Percentiles rank a stretch among this genome's conserved stretches.
Conservation (phyloP, 192 early-diverging fungal genomes). For the Podochytrium sp. region DNA sequence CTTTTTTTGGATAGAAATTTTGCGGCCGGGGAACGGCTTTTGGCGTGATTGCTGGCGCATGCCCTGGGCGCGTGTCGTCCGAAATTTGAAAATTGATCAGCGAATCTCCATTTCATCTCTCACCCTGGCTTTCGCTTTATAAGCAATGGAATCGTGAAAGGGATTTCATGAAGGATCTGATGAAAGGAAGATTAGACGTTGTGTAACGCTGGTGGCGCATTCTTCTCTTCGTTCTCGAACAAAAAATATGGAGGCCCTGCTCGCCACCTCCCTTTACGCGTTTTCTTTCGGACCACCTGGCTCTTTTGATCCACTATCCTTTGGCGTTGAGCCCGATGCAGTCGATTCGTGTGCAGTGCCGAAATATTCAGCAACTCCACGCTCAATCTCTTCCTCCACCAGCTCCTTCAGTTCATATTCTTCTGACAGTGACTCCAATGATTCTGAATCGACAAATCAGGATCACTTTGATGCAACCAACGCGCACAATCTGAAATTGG, state of each 20-base stretch:
- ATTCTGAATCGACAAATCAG: neutral
- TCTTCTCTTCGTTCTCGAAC: too few species aligned
- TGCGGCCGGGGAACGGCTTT: neutral
- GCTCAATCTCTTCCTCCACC: neutral
- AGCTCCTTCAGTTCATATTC: neutral
- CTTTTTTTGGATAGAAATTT: neutral
- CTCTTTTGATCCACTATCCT: neutral
- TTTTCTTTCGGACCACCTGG: constrained; percentile 10
- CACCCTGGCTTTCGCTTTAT: too few species aligned
- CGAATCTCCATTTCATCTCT: too few species aligned
- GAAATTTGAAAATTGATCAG: too few species aligned
- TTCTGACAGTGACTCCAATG: neutral
- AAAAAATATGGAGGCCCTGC: neutral
- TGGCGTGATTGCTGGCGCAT: neutral
- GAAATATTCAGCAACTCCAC: neutral
- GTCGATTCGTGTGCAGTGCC: neutral
- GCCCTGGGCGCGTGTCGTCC: too few species aligned
- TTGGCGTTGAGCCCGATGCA: neutral
- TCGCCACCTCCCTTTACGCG: neutral
- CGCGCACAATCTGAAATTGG: too few species aligned
- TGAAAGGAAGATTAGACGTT: too few species aligned
- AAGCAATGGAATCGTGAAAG: too few species aligned
- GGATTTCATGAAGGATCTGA: too few species aligned
- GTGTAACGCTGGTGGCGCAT: too few species aligned
- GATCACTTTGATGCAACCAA: too few species aligned